A percentile compares a stretch with the other conserved stretches of the same genome.
Evolutionary conservation across 352 stramenopile species (phyloP).

Genomic region (Phytophthora ohioensis): DNA sequence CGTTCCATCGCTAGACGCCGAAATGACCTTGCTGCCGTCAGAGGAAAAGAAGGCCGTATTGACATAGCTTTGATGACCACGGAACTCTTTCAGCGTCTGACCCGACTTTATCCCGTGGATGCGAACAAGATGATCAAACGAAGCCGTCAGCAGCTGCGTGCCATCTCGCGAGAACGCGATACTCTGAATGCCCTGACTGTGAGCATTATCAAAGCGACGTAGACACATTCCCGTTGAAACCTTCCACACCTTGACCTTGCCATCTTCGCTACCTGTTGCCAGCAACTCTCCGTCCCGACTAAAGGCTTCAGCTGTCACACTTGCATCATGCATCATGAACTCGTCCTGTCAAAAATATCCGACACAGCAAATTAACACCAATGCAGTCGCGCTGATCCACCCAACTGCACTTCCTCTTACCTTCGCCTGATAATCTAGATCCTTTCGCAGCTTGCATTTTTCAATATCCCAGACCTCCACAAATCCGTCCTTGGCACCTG

Average conservation of each 20-base stretch:
- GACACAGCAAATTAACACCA: background rate
- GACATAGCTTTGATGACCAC: conserved; percentile 93
- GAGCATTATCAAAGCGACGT: conserved; percentile 88
- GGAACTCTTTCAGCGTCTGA: conserved; percentile 95
- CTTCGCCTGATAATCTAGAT: conserved; percentile 94
- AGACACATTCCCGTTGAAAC: conserved; percentile 91
- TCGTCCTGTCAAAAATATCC: conserved; percentile 64
- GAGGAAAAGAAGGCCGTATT: conserved; percentile 87
- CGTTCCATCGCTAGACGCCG: conserved; percentile 91
- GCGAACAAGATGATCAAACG: conserved; percentile 91
- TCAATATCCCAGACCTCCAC: conserved; percentile 95
- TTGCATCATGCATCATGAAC: conserved; percentile 93
- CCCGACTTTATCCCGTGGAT: conserved; percentile 94
- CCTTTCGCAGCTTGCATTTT: conserved; percentile 90
- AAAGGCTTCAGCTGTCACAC: conserved; percentile 89
- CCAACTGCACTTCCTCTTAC: conserved; percentile 27
- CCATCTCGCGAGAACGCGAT: conserved; percentile 92
- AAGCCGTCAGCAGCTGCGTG: conserved; percentile 91
- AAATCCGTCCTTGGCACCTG: conserved; percentile 95
- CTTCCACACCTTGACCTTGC: conserved; percentile 95
- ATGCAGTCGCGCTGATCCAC: background rate
- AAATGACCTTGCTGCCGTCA: conserved; percentile 84
- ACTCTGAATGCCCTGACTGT: conserved; percentile 84
- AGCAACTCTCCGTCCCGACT: conserved; percentile 90
- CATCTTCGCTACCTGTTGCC: conserved; percentile 87